These are phyloP conservation scores for Termitomyces sp. DNA, from an alignment of 768 basidiomycete species.

Conservation along the genomic window DNA sequence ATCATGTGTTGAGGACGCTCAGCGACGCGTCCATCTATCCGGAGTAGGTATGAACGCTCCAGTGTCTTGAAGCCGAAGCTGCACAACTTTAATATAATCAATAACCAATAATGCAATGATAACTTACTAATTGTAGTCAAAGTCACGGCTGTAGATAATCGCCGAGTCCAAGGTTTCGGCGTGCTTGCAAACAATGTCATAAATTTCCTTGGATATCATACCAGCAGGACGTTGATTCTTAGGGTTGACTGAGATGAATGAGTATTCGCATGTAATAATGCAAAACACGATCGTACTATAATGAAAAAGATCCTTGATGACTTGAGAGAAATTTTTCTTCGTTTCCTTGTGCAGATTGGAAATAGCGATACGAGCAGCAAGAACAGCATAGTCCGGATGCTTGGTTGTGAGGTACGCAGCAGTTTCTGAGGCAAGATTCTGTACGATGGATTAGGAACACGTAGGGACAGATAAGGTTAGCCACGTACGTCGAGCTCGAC, in stretches of 20 bases:
- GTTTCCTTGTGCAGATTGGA: constrained; percentile 99
- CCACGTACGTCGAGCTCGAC: constrained; percentile 88
- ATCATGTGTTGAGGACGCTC: constrained; percentile 99
- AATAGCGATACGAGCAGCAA: constrained; percentile 97
- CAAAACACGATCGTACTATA: constrained; percentile 52
- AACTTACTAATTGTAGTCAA: constrained; percentile 90
- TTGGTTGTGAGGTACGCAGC: constrained; percentile 96
- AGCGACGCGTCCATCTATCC: constrained; percentile 90
- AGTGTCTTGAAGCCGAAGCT: constrained; percentile 99
- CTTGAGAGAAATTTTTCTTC: constrained; percentile 92
- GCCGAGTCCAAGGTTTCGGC: constrained; percentile 84
- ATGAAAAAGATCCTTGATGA: constrained; percentile 84
- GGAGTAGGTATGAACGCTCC: constrained; percentile 94
- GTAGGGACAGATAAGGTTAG: not conserved
- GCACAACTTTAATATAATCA: not conserved
- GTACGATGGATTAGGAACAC: not conserved
- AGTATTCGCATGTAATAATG: not conserved
- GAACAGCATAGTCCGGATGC: constrained; percentile 96
- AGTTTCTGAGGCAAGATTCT: constrained; percentile 97
- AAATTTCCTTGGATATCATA: constrained; percentile 89
- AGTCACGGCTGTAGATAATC: constrained; percentile 97
- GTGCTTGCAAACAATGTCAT: constrained; percentile 75
- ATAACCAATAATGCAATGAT: not conserved
- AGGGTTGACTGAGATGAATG: constrained; percentile 65
- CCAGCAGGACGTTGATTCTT: constrained; percentile 84